Conservation (phyloP, 345 rosid species). For the Citropsis articulata region DNA sequence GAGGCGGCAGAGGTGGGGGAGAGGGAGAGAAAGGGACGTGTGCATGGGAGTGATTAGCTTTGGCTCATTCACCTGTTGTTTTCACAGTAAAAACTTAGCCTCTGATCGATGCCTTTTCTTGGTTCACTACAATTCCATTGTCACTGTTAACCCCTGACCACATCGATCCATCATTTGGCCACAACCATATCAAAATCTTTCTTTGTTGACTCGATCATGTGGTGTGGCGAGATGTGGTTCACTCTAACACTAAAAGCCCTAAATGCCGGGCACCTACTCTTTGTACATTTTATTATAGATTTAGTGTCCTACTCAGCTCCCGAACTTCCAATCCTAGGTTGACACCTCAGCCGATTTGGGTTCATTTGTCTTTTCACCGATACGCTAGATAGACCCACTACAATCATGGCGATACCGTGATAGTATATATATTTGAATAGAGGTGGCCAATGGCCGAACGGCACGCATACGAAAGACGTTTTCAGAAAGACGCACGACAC, state of each 20-base stretch:
- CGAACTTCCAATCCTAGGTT: neutral
- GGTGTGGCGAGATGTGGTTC: too few relatives aligned
- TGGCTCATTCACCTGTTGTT: slow-evolving; percentile 87
- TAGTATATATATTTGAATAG: too few relatives aligned
- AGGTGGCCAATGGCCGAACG: too few relatives aligned
- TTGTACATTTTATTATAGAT: neutral
- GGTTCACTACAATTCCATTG: slow-evolving; percentile 55
- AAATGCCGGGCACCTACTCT: slow-evolving; percentile 26
- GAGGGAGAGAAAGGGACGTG: slow-evolving; percentile 88
- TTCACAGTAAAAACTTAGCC: slow-evolving; percentile 52
- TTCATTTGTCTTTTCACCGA: slow-evolving; percentile 9
- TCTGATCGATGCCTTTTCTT: slow-evolving; percentile 37
- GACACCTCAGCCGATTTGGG: neutral
- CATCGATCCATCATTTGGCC: neutral
- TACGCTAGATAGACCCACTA: neutral
- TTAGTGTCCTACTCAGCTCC: slow-evolving; percentile 6
- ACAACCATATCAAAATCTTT: neutral
- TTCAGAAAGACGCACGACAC: too few relatives aligned
- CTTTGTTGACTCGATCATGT: neutral
- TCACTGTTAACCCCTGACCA: slow-evolving; percentile 6
- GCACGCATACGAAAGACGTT: too few relatives aligned
- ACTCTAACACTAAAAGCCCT: slow-evolving; percentile 21
- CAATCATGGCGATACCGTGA: too few relatives aligned
- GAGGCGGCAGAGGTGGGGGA: slow-evolving; percentile 94
- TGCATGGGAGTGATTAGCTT: slow-evolving; percentile 85